Evolutionary conservation across 352 stramenopile species (phyloP).

Genomic region (Phytophthora hybrid): DNA sequence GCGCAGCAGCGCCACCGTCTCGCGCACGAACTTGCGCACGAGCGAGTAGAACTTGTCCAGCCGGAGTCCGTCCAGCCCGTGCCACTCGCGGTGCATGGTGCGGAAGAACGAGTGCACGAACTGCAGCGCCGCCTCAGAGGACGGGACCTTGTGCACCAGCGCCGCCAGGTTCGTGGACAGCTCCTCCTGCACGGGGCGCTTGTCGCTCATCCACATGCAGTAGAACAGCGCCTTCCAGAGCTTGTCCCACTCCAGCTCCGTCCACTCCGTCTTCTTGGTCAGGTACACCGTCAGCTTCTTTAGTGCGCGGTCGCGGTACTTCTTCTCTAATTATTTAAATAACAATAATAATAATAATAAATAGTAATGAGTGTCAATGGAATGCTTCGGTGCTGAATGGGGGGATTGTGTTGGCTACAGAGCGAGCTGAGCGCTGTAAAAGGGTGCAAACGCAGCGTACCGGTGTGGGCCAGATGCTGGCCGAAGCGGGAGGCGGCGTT

Average conservation of each 20-base stretch:
- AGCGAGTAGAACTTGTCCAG: slow-evolving; percentile 91
- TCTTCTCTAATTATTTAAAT: slow-evolving; percentile 66
- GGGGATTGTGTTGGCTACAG: background rate
- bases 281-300: slow-evolving; percentile 87
- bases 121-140: slow-evolving; percentile 48
- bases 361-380: background rate
- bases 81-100: slow-evolving; percentile 89
- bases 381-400: background rate
- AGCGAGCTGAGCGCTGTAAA: background rate
- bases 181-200: slow-evolving; percentile 82
- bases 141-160: slow-evolving; percentile 71
- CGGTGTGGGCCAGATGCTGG: slow-evolving; percentile 85
- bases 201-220: slow-evolving; percentile 93
- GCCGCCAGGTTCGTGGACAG: slow-evolving; percentile 70
- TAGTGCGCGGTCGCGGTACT: slow-evolving; percentile 84
- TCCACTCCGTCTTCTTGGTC: slow-evolving; percentile 72
- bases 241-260: slow-evolving; percentile 85
- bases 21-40: slow-evolving; percentile 82
- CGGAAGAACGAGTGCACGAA: slow-evolving; percentile 87
- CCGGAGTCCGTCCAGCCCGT: slow-evolving; percentile 83
- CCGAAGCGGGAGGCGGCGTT: slow-evolving; percentile 86
- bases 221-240: slow-evolving; percentile 92
- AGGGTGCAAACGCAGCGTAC: slow-evolving; percentile 30
- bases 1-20: slow-evolving; percentile 68
- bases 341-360: background rate